phyloP scores from a whole-genome alignment of 306 rosid species.

The Mimosa pudica region DNA sequence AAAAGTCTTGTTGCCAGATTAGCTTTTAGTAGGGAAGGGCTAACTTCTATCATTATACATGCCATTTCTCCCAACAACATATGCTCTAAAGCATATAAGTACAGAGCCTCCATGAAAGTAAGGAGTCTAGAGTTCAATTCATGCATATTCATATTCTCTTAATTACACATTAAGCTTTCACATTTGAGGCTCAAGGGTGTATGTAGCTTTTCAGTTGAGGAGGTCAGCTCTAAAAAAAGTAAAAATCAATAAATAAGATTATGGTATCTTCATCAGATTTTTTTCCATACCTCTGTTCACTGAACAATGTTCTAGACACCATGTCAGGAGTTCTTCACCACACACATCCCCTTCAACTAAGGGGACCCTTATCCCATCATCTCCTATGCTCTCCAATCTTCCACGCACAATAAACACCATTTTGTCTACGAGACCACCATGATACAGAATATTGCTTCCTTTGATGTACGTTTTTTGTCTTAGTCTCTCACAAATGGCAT shows the following conservation, averaged over 20 bases:
- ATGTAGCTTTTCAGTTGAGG: neutral
- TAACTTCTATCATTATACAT: neutral
- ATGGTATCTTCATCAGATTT: neutral
- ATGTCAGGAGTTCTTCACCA: conserved; percentile 88
- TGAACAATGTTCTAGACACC: conserved; percentile 86
- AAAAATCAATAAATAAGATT: neutral
- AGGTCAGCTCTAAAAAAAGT: neutral
- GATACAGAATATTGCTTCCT: conserved; percentile 65
- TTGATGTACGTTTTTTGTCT: conserved; percentile 74
- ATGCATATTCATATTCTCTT: neutral
- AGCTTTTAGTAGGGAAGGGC: no score
- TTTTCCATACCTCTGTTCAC: conserved; percentile 59
- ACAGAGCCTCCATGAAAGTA: neutral
- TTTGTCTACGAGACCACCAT: conserved; percentile 72
- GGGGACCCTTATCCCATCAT: conserved; percentile 57
- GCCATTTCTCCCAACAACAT: neutral
- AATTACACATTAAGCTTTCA: neutral
- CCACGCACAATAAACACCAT: conserved; percentile 91
- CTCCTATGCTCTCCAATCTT: conserved; percentile 69
- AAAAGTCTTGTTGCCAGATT: no score
- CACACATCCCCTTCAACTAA: conserved; percentile 79
- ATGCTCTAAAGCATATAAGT: neutral
- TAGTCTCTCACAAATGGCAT: conserved; percentile 75
- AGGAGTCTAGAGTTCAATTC: neutral
- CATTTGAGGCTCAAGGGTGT: neutral